Percentiles rank a stretch among this genome's conserved stretches.
These are phyloP conservation scores for Annulohypoxylon bovei DNA, from an alignment of 495 filamentous ascomycete species.

Conservation along the genomic window DNA sequence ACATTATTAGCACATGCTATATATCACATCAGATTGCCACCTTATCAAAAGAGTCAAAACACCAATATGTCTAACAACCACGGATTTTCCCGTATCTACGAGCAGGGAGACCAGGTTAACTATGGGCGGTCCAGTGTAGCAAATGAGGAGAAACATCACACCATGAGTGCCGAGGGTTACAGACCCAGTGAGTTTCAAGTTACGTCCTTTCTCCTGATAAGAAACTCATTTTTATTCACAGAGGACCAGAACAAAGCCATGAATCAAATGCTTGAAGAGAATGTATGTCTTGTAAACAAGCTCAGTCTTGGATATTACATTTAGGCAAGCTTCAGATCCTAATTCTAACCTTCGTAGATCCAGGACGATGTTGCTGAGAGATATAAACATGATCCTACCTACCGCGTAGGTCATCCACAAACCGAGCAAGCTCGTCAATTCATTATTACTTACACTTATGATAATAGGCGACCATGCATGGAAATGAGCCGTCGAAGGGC, in stretches of 20 bases:
- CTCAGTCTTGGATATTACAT: not conserved
- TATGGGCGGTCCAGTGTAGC: constrained; percentile 28
- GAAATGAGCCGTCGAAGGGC: constrained; percentile 75
- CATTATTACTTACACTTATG: not conserved
- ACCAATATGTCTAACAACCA: constrained; percentile 26
- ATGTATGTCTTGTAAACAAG: constrained; percentile 22
- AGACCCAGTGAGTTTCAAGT: constrained; percentile 30
- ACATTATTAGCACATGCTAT: not conserved
- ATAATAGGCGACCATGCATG: constrained; percentile 71
- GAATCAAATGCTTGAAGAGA: constrained; percentile 39
- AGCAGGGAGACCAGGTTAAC: constrained; percentile 38
- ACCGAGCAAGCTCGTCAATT: not conserved
- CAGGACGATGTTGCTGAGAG: constrained; percentile 32
- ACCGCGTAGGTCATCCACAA: constrained; percentile 28
- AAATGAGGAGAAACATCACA: constrained; percentile 37
- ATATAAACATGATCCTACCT: constrained; percentile 43
- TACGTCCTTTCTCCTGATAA: not conserved
- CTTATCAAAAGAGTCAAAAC: not conserved
- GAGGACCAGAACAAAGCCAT: constrained; percentile 43
- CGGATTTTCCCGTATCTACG: constrained; percentile 29
- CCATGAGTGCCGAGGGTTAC: constrained; percentile 36
- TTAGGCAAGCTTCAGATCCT: not conserved
- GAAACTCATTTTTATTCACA: constrained; percentile 12
- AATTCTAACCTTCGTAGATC: constrained; percentile 22
- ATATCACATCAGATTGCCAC: not conserved